Percentiles rank a stretch among this genome's conserved stretches.
Evolutionary conservation across 768 basidiomycete species (phyloP).

Genomic region (Dioszegia hungarica): DNA sequence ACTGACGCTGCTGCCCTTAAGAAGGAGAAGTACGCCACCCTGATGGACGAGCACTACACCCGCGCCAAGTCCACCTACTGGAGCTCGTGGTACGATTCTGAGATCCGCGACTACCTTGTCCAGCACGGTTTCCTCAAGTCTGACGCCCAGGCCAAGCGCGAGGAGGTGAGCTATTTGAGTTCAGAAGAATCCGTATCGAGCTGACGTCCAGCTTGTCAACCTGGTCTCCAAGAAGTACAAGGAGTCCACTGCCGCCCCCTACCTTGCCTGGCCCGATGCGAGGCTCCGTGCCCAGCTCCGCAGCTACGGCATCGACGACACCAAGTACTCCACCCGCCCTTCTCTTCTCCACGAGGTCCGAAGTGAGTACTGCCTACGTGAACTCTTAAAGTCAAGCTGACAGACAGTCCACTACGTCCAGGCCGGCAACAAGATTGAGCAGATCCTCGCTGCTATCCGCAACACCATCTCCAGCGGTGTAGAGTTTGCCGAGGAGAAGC

Average conservation of each 20-base stretch:
- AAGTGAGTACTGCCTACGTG: constrained; percentile 57
- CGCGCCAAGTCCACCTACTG: constrained; percentile 49
- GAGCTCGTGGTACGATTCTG: constrained; percentile 66
- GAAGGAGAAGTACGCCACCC: constrained; percentile 71
- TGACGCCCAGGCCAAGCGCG: constrained; percentile 65
- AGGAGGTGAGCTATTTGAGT: constrained; percentile 53
- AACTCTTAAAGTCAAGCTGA: not conserved
- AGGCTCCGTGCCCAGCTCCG: constrained; percentile 83
- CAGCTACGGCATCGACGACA: constrained; percentile 67
- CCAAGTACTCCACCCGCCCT: constrained; percentile 59
- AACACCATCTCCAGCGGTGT: constrained; percentile 65
- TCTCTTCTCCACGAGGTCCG: constrained; percentile 61
- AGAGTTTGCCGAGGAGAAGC: constrained; percentile 69
- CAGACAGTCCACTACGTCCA: constrained; percentile 67
- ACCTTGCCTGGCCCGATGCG: constrained; percentile 88
- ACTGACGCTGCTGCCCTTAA: constrained; percentile 47
- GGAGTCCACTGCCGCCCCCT: constrained; percentile 58
- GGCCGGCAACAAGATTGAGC: constrained; percentile 58
- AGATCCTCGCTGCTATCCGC: constrained; percentile 59
- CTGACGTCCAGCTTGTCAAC: constrained; percentile 55
- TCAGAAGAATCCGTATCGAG: not conserved
- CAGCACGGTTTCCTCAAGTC: constrained; percentile 67
- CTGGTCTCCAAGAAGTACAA: constrained; percentile 61
- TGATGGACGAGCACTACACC: constrained; percentile 56
- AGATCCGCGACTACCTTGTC: constrained; percentile 74